Conservation (phyloP, 805 yeast genomes). For the Myxozyma melibiosi region DNA sequence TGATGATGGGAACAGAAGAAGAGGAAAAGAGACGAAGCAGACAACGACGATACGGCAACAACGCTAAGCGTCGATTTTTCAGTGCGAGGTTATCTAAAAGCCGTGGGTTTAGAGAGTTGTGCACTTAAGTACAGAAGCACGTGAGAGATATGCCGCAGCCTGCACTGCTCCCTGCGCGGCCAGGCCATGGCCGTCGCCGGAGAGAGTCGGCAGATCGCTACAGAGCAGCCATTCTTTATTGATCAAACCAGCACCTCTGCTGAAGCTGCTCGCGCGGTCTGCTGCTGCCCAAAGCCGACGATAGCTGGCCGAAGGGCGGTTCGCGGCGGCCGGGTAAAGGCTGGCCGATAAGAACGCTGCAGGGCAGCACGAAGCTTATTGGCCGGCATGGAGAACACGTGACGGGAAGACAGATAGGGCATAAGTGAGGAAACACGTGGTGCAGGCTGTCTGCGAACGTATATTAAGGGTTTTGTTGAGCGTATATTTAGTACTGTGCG, state of each 20-base stretch:
- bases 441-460: too few relatives aligned
- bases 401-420: neutral
- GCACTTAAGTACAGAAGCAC: neutral
- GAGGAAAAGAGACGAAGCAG: neutral
- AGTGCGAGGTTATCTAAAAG: slow-evolving; percentile 5
- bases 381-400: neutral
- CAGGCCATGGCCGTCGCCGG: too few relatives aligned
- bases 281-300: neutral
- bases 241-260: too few relatives aligned
- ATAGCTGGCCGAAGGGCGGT: too few relatives aligned
- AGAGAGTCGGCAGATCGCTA: neutral
- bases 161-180: too few relatives aligned
- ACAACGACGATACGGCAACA: slow-evolving; percentile 2
- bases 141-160: neutral
- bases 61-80: neutral
- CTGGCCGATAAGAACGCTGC: slow-evolving; percentile 3
- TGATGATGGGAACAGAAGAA: neutral
- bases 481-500: too few relatives aligned
- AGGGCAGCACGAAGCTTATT: slow-evolving; percentile 1
- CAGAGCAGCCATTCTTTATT: too few relatives aligned
- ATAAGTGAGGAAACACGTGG: too few relatives aligned
- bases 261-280: too few relatives aligned
- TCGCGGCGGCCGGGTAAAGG: slow-evolving; percentile 10
- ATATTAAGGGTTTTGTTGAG: too few relatives aligned
- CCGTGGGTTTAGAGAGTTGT: neutral